phyloP scores from a whole-genome alignment of 1,284 basidiomycete genomes.

The Trametes sp. region DNA sequence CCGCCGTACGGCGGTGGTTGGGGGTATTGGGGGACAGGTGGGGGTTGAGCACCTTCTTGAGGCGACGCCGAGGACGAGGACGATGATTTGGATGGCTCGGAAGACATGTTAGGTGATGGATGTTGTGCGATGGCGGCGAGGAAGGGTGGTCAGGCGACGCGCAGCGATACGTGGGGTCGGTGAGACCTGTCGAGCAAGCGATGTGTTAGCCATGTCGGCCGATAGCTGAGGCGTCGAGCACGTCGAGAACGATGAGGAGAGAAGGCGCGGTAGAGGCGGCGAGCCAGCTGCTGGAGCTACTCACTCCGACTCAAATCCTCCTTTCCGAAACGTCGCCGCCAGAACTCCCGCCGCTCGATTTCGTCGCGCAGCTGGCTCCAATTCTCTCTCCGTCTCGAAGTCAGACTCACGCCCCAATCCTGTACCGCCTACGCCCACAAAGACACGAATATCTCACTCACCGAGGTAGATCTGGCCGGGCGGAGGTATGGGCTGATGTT shows the following conservation, averaged over 20 bases:
- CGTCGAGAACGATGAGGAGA: slow-evolving; percentile 15
- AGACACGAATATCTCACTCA: slow-evolving; percentile 16
- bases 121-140: slow-evolving; percentile 4
- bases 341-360: slow-evolving; percentile 40
- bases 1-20: slow-evolving; percentile 50
- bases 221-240: slow-evolving; percentile 4
- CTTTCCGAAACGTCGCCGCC: slow-evolving; percentile 50
- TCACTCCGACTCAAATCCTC: slow-evolving; percentile 48
- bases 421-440: slow-evolving; percentile 2
- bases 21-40: slow-evolving; percentile 46
- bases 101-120: slow-evolving; percentile 31
- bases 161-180: slow-evolving; percentile 10
- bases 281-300: slow-evolving; percentile 39
- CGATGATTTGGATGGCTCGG: slow-evolving; percentile 41
- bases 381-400: slow-evolving; percentile 22
- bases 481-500: slow-evolving; percentile 37
- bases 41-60: slow-evolving; percentile 39
- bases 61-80: slow-evolving; percentile 32
- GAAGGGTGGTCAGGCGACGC: slow-evolving; percentile 10
- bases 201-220: slow-evolving; percentile 25
- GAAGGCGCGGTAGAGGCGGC: slow-evolving; percentile 22
- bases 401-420: slow-evolving; percentile 4
- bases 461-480: slow-evolving; percentile 20
- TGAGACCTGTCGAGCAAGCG: slow-evolving; percentile 19
- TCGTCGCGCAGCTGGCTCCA: slow-evolving; percentile 20